phyloP scores from a whole-genome alignment of 2,329 filamentous ascomycete genomes.

The Colletotrichum sp. region DNA sequence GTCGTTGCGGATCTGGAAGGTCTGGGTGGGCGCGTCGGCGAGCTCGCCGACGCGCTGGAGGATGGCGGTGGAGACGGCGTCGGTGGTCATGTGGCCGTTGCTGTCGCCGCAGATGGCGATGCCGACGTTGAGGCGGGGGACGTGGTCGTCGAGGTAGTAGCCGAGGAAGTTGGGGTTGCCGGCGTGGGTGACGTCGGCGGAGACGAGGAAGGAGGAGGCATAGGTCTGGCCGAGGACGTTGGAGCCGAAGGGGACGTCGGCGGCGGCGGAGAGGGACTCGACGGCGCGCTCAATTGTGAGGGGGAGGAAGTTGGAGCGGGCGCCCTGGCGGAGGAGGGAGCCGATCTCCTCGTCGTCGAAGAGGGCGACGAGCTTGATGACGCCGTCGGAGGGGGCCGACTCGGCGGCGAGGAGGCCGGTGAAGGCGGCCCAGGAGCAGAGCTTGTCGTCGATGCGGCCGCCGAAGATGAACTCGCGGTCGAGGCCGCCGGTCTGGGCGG shows the following conservation, averaged over 20 bases:
- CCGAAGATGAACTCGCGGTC: constrained; percentile 95
- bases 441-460: constrained; percentile 95
- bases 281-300: constrained; percentile 80
- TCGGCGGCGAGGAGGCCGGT: constrained; percentile 78
- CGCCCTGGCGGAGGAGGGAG: constrained; percentile 87
- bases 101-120: constrained; percentile 80
- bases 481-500: constrained; percentile 81
- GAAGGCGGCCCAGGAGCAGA: constrained; percentile 92
- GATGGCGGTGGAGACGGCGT: constrained; percentile 83
- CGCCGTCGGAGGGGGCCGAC: constrained; percentile 60
- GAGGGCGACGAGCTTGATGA: constrained; percentile 88
- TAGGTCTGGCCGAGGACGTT: constrained; percentile 80
- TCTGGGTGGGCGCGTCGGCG: constrained; percentile 73
- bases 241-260: constrained; percentile 51
- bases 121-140: constrained; percentile 87
- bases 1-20: constrained; percentile 96
- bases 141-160: constrained; percentile 83
- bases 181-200: constrained; percentile 91
- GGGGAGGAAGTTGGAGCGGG: constrained; percentile 86
- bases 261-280: constrained; percentile 62
- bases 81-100: constrained; percentile 97
- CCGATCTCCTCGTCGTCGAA: constrained; percentile 99
- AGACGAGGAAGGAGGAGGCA: constrained; percentile 90
- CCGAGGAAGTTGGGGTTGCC: constrained; percentile 92
- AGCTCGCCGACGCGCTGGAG: constrained; percentile 80